Conservation (phyloP, 2,329 filamentous ascomycete genomes). For the Emydomyces testavorans region DNA sequence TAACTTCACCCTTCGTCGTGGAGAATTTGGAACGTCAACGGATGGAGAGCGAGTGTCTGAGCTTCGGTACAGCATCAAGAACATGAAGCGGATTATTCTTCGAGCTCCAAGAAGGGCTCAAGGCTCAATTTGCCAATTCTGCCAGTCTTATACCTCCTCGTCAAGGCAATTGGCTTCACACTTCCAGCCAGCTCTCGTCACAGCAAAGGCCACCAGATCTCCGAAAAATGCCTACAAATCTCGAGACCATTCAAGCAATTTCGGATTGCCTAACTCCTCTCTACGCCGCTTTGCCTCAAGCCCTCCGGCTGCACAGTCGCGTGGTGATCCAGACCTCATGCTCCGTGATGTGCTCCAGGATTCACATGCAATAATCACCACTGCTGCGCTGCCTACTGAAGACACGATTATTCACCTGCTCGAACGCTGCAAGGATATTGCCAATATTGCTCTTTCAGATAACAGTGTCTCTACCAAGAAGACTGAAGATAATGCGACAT, state of each 20-base stretch:
- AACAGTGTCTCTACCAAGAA: slow-evolving; percentile 20
- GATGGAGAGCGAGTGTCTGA: neutral
- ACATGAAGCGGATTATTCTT: slow-evolving; percentile 29
- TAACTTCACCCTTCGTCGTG: neutral
- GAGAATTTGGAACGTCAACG: neutral
- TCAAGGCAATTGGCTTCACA: slow-evolving; percentile 2
- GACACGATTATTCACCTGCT: slow-evolving; percentile 27
- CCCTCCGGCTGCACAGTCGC: neutral
- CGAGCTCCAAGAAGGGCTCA: slow-evolving; percentile 22
- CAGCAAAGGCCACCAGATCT: neutral
- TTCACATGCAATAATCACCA: slow-evolving; percentile 23
- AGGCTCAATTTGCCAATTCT: slow-evolving; percentile 30
- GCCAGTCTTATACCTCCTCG: slow-evolving; percentile 25
- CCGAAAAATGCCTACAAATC: slow-evolving; percentile 1
- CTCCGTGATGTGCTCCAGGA: slow-evolving; percentile 26
- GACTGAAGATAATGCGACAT: slow-evolving; percentile 29
- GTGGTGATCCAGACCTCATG: slow-evolving; percentile 17
- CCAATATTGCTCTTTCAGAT: slow-evolving; percentile 23
- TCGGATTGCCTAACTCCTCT: neutral
- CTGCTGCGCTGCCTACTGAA: slow-evolving; percentile 27
- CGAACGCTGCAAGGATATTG: slow-evolving; percentile 27
- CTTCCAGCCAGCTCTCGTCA: neutral
- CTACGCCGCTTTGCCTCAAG: slow-evolving; percentile 5
- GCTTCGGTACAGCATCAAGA: neutral
- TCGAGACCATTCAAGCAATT: neutral